Base-by-base conservation (phyloP, 2,329 filamentous ascomycete genomes). In the Exophiala sp. region DNA sequence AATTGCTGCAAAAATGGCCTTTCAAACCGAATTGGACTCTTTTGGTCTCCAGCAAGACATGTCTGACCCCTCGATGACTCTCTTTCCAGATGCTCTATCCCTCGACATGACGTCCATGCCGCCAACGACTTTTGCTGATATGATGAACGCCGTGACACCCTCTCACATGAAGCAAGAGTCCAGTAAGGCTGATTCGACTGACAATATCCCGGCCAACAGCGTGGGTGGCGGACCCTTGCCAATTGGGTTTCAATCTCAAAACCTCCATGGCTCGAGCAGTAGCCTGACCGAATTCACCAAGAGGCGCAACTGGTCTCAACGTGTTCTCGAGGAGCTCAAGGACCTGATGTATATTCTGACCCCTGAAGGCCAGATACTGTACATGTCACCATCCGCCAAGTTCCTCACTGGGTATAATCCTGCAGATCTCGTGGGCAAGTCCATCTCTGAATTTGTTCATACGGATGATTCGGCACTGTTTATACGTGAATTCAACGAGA, bases 331-430 rank as follows among this genome's bases (percentile, higher is more conserved):
- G 70, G 91, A 96, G 75, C 77, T 97, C 63, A 88, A 87, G 67
- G 92, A 96, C 70, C 83, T 96, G 63, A 73, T 96, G 51, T 86
- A 95, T 67, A 91, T 97, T 55, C 81, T 97, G 47, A 91, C 90
- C 43, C 83, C 89, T 20, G 86, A 94, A 64, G 90, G 91, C 35
- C 84, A 87, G 60, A 86, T 97, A 63, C 81, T 88, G 55, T 95
- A 94, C 67, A 84, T 87, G n/a, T 95, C 91, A 34, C 87, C 89
- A 1, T 94, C 88, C 54, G 83, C 87, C 63, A 82, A 84, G 59
- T 67, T 73, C 3, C 77, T 96, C 36, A 92, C 89, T 2, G 91
- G 91, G 44, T 92, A 90, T 70, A 78, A 82, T 14, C 73, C 82
- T 1, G 77, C 83, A 3, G 86, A 91, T 62, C 76, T 96, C 33